phyloP scores from a whole-genome alignment of 2,329 filamentous ascomycete genomes.

The Coccinonectria pachysandricola region DNA sequence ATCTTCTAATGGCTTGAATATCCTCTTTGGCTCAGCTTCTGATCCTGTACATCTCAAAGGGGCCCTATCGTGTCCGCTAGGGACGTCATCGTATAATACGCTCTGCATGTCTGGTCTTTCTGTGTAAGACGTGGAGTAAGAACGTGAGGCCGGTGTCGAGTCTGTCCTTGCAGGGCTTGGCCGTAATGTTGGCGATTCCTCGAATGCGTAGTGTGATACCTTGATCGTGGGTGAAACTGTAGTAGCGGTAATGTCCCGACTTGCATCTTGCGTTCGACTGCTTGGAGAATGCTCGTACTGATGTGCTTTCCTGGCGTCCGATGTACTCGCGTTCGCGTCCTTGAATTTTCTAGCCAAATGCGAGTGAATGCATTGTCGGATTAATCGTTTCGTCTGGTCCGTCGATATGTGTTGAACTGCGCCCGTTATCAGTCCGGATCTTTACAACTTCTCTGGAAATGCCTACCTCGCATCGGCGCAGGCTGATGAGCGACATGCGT shows the following conservation, averaged over 20 bases:
- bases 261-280: conserved; percentile 9
- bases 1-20: conserved; percentile 70
- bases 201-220: conserved; percentile 23
- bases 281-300: conserved; percentile 12
- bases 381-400: conserved; percentile 23
- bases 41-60: conserved; percentile 7
- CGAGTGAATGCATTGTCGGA: conserved; percentile 24
- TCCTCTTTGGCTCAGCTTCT: conserved; percentile 37
- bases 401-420: conserved; percentile 23
- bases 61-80: conserved; percentile 9
- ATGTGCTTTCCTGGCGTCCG: conserved; percentile 6
- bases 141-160: conserved; percentile 18
- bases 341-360: conserved; percentile 20
- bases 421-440: conserved; percentile 4
- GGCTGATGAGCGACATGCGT: conserved; percentile 4
- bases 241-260: conserved; percentile 2
- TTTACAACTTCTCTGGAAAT: neutral
- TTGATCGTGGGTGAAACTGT: conserved; percentile 11
- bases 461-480: conserved; percentile 10
- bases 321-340: conserved; percentile 6
- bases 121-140: conserved; percentile 36
- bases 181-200: conserved; percentile 28
- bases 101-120: conserved; percentile 24
- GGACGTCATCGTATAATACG: conserved; percentile 5
- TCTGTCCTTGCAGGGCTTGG: conserved; percentile 20